A percentile compares a stretch with the other conserved stretches of the same genome.
phyloP scores from a whole-genome alignment of 2,329 filamentous ascomycete species.

The Diplocarpon mali region DNA sequence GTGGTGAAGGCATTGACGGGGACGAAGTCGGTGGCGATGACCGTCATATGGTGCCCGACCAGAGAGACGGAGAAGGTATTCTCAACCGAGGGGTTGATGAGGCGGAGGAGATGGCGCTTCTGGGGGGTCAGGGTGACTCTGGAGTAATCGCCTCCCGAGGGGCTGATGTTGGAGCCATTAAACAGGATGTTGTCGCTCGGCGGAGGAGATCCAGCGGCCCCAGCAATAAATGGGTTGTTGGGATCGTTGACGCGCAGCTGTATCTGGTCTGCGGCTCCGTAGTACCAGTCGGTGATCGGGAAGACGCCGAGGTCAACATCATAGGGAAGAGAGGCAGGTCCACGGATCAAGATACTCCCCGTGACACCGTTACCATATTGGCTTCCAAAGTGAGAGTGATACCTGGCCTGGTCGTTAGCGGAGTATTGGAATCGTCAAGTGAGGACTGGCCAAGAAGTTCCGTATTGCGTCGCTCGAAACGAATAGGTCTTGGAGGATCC shows the following conservation, averaged over 20 bases:
- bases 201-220: neutral
- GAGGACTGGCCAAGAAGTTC: slow-evolving; percentile 35
- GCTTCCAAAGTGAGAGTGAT: slow-evolving; percentile 44
- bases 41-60: slow-evolving; percentile 43
- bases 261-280: slow-evolving; percentile 8
- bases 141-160: slow-evolving; percentile 13
- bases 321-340: slow-evolving; percentile 44
- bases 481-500: slow-evolving; percentile 22
- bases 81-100: slow-evolving; percentile 35
- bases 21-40: slow-evolving; percentile 51
- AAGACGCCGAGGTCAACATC: slow-evolving; percentile 46
- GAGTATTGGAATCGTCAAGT: no score
- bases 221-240: no score
- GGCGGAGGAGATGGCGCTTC: slow-evolving; percentile 24
- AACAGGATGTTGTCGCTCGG: slow-evolving; percentile 15
- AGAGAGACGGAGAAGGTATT: slow-evolving; percentile 35
- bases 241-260: no score
- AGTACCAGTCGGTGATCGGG: slow-evolving; percentile 16
- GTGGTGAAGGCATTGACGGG: slow-evolving; percentile 52
- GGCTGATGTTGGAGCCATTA: slow-evolving; percentile 9
- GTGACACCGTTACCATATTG: slow-evolving; percentile 40
- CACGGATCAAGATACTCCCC: slow-evolving; percentile 48
- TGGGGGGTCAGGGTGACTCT: slow-evolving; percentile 25
- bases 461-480: slow-evolving; percentile 28
- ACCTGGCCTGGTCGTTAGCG: slow-evolving; percentile 19